Evolutionary conservation across 1,139 yeast species (phyloP).

Genomic region (Hemisphaericaspora lyxosophila): DNA sequence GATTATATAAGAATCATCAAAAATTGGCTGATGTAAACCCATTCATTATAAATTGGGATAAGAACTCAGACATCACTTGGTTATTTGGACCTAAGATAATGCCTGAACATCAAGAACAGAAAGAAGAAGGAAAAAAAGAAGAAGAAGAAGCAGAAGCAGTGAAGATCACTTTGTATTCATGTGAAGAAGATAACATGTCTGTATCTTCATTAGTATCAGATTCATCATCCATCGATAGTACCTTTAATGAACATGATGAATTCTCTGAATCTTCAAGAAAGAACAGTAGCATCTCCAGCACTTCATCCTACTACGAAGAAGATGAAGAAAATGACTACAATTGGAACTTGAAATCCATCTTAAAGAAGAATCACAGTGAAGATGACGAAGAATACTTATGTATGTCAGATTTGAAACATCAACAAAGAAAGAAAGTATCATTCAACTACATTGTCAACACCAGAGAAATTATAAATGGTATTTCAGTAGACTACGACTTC

Average conservation of each 20-base stretch:
- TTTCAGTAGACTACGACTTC: conserved; percentile 43
- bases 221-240: conserved; percentile 5
- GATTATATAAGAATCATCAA: conserved; percentile 36
- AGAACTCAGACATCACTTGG: conserved; percentile 46
- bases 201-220: conserved; percentile 10
- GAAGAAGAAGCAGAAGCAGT: not conserved
- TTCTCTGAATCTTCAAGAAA: conserved; percentile 8
- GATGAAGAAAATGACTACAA: conserved; percentile 9
- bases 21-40: conserved; percentile 33
- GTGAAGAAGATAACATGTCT: conserved; percentile 8
- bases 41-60: conserved; percentile 43
- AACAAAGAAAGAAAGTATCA: conserved; percentile 29
- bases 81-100: conserved; percentile 43
- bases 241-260: conserved; percentile 6
- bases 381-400: conserved; percentile 1
- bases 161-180: not conserved
- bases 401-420: conserved; percentile 1
- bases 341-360: conserved; percentile 18
- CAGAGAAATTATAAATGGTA: conserved; percentile 45
- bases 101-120: conserved; percentile 7
- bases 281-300: conserved; percentile 9
- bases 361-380: conserved; percentile 6
- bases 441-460: conserved; percentile 44
- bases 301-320: conserved; percentile 8
- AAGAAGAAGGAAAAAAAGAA: conserved; percentile 3